Evolutionary conservation across 2,329 filamentous ascomycete genomes (phyloP), one percentile per base, ranked within the genome.

Genomic region (Lachnellula cervina): DNA sequence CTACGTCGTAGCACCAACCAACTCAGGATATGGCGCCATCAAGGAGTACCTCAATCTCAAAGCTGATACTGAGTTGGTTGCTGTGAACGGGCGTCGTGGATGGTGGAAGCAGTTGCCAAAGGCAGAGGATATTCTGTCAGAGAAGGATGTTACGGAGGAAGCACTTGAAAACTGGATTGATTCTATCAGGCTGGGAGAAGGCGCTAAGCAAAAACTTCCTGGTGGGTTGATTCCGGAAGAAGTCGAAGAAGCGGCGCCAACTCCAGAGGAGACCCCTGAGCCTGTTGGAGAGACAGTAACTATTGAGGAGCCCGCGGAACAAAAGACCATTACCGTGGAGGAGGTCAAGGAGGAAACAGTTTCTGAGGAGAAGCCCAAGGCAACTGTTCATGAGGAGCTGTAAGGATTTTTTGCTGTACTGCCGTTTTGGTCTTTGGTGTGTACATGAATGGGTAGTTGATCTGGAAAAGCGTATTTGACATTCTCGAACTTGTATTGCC

Each of bases 141-240:
- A 60, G 4, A 71, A 73, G 8, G 70, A 73, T 16, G 84, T 84
- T 45, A 82, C 80, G 53, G 68, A 78, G 23, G 76, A 80, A 52
- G 81, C 79, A 25, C 76, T 99, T 32, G 90, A 96, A 74, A 76
- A 77, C 59, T 99, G 93, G 90, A 83, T 99, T 57, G 94, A 99
- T 67, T 80, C 83, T n/a, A 90, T 97, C 59, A 86, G 90, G 38
- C 80, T 99, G 78, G 90, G 92, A 51, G 93, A 97, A 69, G 88
- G 90, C 2, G 75, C 80, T 57, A 97, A 93, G 78, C 80, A 84
- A 66, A 89, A 86, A 74, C 71, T 94, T 43, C 88, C 89, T 0
- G 79, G 81, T 56, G 80, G 78, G 2, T 66, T 89, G 44, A 68
- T 87, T 34, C 68, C 69, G 17, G 72, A 74, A 51, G 73, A 75